A percentile compares a stretch with the other conserved stretches of the same genome.
phyloP scores from a whole-genome alignment of 208 protist species.

The Borovskyia barvae region DNA sequence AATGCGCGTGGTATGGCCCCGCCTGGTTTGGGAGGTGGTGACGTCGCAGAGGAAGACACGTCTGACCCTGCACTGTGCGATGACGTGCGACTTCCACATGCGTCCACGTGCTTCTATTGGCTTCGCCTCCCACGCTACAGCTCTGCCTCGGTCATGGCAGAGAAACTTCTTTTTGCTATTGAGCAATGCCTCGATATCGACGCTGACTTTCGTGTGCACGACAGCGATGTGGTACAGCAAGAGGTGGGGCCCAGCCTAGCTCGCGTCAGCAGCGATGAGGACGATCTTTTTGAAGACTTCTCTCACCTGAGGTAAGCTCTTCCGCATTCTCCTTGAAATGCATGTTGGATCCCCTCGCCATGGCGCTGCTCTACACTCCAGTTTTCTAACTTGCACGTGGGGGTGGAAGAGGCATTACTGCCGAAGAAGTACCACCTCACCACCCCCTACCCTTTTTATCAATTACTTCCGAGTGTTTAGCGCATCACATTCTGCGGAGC shows the following conservation, averaged over 20 bases:
- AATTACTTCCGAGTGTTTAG: too few relatives aligned
- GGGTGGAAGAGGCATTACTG: too few relatives aligned
- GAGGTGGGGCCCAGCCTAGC: conserved; percentile 50
- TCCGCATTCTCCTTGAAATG: neutral
- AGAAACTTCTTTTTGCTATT: conserved; percentile 95
- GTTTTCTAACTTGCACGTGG: too few relatives aligned
- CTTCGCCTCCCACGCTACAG: conserved; percentile 92
- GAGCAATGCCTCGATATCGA: conserved; percentile 95
- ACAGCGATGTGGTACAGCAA: conserved; percentile 52
- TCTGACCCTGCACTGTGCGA: conserved; percentile 17
- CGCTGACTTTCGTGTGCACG: conserved; percentile 90
- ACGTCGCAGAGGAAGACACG: neutral
- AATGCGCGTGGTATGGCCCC: neutral
- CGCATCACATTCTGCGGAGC: too few relatives aligned
- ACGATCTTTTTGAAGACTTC: conserved; percentile 90
- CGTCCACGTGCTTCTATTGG: conserved; percentile 96
- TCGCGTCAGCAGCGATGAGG: conserved; percentile 53
- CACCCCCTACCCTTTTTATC: too few relatives aligned
- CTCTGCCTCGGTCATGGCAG: conserved; percentile 78
- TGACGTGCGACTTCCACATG: conserved; percentile 90
- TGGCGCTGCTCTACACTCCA: too few relatives aligned
- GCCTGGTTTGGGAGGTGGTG: neutral
- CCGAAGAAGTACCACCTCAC: too few relatives aligned
- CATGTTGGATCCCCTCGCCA: too few relatives aligned
- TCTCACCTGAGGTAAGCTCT: conserved; percentile 65